phyloP scores from a whole-genome alignment of 2,329 filamentous ascomycete genomes.

The Orbilia ellipsospora region DNA sequence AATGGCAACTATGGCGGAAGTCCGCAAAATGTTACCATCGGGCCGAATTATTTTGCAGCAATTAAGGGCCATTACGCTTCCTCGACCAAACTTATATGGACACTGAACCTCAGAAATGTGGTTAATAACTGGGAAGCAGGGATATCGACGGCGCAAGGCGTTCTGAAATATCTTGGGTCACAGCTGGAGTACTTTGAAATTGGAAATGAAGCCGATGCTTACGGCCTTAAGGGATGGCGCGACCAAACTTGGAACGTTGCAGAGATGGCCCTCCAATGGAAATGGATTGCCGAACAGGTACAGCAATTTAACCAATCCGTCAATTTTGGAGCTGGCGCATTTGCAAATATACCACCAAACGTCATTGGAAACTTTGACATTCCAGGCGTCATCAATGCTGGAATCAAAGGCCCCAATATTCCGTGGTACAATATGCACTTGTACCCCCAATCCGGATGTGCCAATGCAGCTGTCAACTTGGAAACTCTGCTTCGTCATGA shows the following conservation, averaged over 20 bases:
- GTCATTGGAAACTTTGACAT: constrained; percentile 44
- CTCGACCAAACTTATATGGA: constrained; percentile 1
- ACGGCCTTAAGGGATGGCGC: constrained; percentile 38
- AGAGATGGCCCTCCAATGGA: constrained; percentile 44
- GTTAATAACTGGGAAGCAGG: background rate
- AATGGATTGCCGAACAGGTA: constrained; percentile 42
- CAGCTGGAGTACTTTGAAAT: constrained; percentile 45
- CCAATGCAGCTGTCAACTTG: constrained; percentile 10
- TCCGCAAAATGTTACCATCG: background rate
- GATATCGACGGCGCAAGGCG: background rate
- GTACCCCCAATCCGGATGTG: constrained; percentile 45
- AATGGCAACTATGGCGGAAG: background rate
- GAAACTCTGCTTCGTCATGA: constrained; percentile 30
- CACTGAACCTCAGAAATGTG: background rate
- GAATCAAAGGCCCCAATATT: constrained; percentile 25
- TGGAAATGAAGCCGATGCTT: constrained; percentile 47
- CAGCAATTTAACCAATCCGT: constrained; percentile 18
- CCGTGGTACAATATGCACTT: constrained; percentile 45
- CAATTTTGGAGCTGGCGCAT: constrained; percentile 37
- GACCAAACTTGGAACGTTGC: constrained; percentile 21
- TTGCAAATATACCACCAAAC: constrained; percentile 29
- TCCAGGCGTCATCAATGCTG: constrained; percentile 31
- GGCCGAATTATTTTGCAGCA: constrained; percentile 1
- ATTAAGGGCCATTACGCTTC: constrained; percentile 3
- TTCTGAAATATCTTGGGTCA: background rate